Evolutionary conservation across 768 basidiomycete genomes (phyloP).

Genomic region (Mycena rebaudengoi): DNA sequence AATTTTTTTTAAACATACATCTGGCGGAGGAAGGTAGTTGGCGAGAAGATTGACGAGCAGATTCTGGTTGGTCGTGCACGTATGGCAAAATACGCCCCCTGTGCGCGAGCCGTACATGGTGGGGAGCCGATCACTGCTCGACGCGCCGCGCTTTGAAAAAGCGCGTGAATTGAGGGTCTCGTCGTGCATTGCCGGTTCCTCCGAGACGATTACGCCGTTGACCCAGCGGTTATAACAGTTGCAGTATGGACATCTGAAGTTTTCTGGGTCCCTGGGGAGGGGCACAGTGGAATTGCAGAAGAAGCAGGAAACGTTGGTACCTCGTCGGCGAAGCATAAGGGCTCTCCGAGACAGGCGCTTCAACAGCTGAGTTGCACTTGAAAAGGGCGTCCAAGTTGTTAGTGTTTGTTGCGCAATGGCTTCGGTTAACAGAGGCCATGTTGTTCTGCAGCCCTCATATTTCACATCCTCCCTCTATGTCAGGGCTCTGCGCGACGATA

Average conservation of each 20-base stretch:
- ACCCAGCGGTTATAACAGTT: conserved; percentile 78
- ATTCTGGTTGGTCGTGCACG: conserved; percentile 93
- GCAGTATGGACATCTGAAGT: conserved; percentile 75
- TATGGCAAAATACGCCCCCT: conserved; percentile 85
- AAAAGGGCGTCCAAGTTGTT: too few relatives aligned
- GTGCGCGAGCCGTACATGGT: conserved; percentile 63
- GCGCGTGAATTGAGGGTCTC: conserved; percentile 73
- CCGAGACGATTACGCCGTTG: conserved; percentile 80
- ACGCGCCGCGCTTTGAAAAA: conserved; percentile 78
- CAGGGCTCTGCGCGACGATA: conserved; percentile 68
- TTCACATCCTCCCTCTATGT: conserved; percentile 84
- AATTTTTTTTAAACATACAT: too few relatives aligned
- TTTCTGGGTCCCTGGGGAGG: conserved; percentile 55
- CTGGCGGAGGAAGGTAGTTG: conserved; percentile 85
- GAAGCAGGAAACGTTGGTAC: conserved; percentile 65
- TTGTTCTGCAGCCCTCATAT: conserved; percentile 75
- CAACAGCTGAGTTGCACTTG: too few relatives aligned
- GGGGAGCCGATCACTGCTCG: conserved; percentile 74
- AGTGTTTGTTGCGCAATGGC: conserved; percentile 45
- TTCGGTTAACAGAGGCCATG: conserved; percentile 65
- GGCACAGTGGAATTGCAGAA: conserved; percentile 68
- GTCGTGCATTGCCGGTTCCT: conserved; percentile 90
- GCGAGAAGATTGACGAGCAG: conserved; percentile 87
- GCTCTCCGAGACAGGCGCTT: too few relatives aligned
- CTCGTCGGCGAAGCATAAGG: conserved; percentile 69